Percentiles rank a stretch among this genome's conserved stretches.
Evolutionary conservation across 805 yeast species (phyloP).

Genomic region (Wickerhamomyces queroliae): DNA sequence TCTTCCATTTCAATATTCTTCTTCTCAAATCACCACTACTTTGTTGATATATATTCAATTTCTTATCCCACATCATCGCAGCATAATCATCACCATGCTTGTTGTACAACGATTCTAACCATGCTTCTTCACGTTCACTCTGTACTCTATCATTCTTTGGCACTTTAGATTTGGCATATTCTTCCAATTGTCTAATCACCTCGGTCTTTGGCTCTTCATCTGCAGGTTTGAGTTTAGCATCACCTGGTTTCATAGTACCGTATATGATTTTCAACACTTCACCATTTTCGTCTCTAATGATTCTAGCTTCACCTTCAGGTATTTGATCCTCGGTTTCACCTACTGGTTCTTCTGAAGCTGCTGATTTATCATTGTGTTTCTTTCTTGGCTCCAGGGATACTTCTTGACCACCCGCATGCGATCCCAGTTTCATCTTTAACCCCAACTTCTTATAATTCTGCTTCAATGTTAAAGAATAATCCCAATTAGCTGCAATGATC

Average conservation of each 20-base stretch:
- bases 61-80: slow-evolving; percentile 90
- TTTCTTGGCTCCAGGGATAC: slow-evolving; percentile 37
- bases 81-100: slow-evolving; percentile 86
- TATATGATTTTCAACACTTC: slow-evolving; percentile 62
- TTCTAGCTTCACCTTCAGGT: slow-evolving; percentile 74
- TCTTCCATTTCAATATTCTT: slow-evolving; percentile 68
- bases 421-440: slow-evolving; percentile 57
- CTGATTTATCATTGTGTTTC: slow-evolving; percentile 23
- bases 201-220: slow-evolving; percentile 34
- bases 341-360: slow-evolving; percentile 11
- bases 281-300: slow-evolving; percentile 65
- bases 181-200: slow-evolving; percentile 68
- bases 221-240: slow-evolving; percentile 27
- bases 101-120: slow-evolving; percentile 58
- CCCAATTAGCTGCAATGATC: slow-evolving; percentile 89
- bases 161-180: slow-evolving; percentile 38
- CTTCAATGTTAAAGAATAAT: slow-evolving; percentile 65
- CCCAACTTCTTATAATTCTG: slow-evolving; percentile 89
- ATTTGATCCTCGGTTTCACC: slow-evolving; percentile 42
- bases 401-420: slow-evolving; percentile 79
- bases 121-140: slow-evolving; percentile 68
- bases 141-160: slow-evolving; percentile 46
- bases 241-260: slow-evolving; percentile 49
- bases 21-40: slow-evolving; percentile 77
- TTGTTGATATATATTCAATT: slow-evolving; percentile 77